Evolutionary conservation across 2,329 filamentous ascomycete species (phyloP), one percentile per base, ranked within the genome.

Genomic region (Penicillium sp.): DNA sequence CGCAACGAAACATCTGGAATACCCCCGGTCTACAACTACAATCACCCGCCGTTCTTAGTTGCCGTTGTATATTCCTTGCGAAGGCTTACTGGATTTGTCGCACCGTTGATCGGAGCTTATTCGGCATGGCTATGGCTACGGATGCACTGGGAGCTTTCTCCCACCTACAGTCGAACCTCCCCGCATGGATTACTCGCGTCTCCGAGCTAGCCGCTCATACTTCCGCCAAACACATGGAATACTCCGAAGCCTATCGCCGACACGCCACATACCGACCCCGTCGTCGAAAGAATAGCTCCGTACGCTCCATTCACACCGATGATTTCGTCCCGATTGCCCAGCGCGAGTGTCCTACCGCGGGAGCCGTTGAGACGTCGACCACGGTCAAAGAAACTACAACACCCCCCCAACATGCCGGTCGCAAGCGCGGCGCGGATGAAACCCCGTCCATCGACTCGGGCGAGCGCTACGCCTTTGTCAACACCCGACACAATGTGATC

Each of bases 401-500:
- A 35, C 53, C 56, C 11, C 42, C 44, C 11, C 56, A 56, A 28
- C 46, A 48, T 18, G 50, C 63, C 16, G 56, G 52, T 42, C 68
- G 69, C 24, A 75, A 74, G 51, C 69, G 68, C 16, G 67, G 66
- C 30, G 60, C 65, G 11, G 68, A 71, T 38, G 63, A 69, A 20
- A 61, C 57, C 13, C 56, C 64, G 6, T 74, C 70, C 1, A 50
- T 70, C 28, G 60, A 65, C 10, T 71, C 70, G 2, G 59, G 50
- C 7, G 64, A 72, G 9, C 63, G 59, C 16, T 60, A 63, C 25
- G 56, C 63, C n/a, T 82, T 84, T 55, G 88, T 87, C 67, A 84
- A 88, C 48, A 85, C 84, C 3, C 83, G 87, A 58, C 86, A 81
- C 51, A 88, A 90, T 79, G 86, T 92, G 42, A 86, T 94, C 36